phyloP scores from a whole-genome alignment of 2,329 filamentous ascomycete genomes.

The Aspergillus latus region DNA sequence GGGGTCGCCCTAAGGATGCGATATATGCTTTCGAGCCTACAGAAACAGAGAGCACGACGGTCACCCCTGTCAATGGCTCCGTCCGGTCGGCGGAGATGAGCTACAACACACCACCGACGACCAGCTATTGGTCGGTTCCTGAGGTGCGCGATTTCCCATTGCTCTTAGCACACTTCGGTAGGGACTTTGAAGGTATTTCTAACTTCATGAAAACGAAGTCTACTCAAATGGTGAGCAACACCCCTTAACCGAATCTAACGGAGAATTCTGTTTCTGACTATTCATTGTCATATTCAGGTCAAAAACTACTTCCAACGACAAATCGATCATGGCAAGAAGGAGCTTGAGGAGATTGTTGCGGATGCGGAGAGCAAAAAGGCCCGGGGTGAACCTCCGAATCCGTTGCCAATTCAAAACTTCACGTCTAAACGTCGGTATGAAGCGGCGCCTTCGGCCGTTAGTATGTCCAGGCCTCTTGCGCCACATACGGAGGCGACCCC shows the following conservation, averaged over 20 bases:
- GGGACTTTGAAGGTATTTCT: constrained; percentile 51
- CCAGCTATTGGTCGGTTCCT: constrained; percentile 55
- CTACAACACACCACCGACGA: constrained; percentile 45
- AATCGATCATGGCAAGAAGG: constrained; percentile 44
- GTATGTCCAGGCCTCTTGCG: constrained; percentile 42
- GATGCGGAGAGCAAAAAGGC: constrained; percentile 47
- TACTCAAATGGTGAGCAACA: constrained; percentile 47
- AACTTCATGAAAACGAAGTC: constrained; percentile 54
- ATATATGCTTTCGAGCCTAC: constrained; percentile 39
- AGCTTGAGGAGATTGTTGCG: constrained; percentile 45
- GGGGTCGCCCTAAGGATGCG: constrained; percentile 34
- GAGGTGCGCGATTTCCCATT: constrained; percentile 50
- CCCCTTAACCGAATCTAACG: not conserved
- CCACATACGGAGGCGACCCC: constrained; percentile 41
- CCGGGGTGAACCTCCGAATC: constrained; percentile 46
- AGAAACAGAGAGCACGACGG: constrained; percentile 27
- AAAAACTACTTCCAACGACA: constrained; percentile 52
- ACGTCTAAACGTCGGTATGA: constrained; percentile 52
- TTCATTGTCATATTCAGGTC: constrained; percentile 34
- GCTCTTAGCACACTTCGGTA: constrained; percentile 49
- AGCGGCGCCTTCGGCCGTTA: constrained; percentile 42
- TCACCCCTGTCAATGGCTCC: constrained; percentile 7
- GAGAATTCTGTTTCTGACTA: not conserved
- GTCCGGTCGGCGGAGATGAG: constrained; percentile 30
- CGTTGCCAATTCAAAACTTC: constrained; percentile 45